These are phyloP conservation scores for Neospora caninum DNA, from an alignment of 169 alveolate species.

Conservation along the genomic window DNA sequence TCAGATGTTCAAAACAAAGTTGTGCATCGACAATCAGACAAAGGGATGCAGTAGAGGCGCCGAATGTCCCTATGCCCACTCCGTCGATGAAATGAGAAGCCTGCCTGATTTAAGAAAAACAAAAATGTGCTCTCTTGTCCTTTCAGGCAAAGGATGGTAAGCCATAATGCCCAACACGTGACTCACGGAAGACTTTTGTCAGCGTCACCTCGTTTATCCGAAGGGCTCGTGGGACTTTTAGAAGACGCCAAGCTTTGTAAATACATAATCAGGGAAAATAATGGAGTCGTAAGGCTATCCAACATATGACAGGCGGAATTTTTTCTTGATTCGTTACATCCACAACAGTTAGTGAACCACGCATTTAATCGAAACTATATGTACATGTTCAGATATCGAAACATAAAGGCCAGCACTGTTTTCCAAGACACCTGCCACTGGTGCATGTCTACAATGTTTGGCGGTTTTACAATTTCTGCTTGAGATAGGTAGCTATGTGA, in stretches of 20 bases:
- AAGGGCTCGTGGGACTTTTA: too few relatives aligned
- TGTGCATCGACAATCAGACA: slow-evolving; percentile 53
- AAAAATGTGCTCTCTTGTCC: slow-evolving; percentile 47
- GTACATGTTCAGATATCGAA: too few relatives aligned
- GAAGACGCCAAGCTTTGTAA: not conserved
- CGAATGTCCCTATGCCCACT: slow-evolving; percentile 61
- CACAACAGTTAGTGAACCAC: too few relatives aligned
- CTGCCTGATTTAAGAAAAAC: slow-evolving; percentile 67
- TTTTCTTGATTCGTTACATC: too few relatives aligned
- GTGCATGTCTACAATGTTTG: too few relatives aligned
- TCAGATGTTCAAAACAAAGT: slow-evolving; percentile 63
- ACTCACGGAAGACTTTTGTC: not conserved
- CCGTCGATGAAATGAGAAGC: slow-evolving; percentile 51
- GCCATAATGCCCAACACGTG: not conserved
- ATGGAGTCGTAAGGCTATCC: too few relatives aligned
- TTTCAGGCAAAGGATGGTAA: slow-evolving; percentile 56
- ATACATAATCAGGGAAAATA: not conserved
- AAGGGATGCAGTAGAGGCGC: slow-evolving; percentile 50
- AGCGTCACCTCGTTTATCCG: not conserved
- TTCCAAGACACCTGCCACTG: too few relatives aligned
- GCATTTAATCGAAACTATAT: too few relatives aligned
- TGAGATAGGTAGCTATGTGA: too few relatives aligned
- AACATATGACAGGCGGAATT: too few relatives aligned
- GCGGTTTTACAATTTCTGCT: too few relatives aligned
- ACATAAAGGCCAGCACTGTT: too few relatives aligned